phyloP scores from a whole-genome alignment of 139 green algal genomes.

The Coccomyxa sp. region DNA sequence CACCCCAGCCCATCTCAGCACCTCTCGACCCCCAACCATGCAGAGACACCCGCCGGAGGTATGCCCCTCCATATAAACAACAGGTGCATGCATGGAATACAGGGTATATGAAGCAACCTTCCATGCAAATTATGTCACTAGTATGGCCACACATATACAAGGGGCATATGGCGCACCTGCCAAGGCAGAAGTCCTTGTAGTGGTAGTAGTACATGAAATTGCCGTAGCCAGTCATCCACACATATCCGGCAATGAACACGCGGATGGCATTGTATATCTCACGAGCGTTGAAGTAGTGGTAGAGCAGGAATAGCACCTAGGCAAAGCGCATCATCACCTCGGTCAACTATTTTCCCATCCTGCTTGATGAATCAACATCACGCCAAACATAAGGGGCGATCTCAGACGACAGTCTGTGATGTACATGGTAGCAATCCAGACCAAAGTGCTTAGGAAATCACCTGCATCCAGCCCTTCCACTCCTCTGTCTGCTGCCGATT shows the following conservation, averaged over 20 bases:
- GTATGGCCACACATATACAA: too few species aligned
- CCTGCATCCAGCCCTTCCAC: slow-evolving; percentile 97
- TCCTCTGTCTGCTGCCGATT: slow-evolving; percentile 95
- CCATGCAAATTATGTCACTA: too few species aligned
- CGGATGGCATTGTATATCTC: slow-evolving; percentile 98
- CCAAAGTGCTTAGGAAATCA: slow-evolving; percentile 20
- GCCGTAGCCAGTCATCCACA: slow-evolving; percentile 97
- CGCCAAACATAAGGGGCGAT: not conserved
- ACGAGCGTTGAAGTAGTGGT: slow-evolving; percentile 91
- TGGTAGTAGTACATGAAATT: slow-evolving; percentile 98
- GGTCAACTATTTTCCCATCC: not conserved
- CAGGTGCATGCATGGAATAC: not conserved
- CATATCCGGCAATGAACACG: slow-evolving; percentile 94
- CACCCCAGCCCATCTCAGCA: not conserved
- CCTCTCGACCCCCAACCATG: not conserved
- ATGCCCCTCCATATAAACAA: not conserved
- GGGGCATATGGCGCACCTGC: slow-evolving; percentile 11
- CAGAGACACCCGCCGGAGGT: not conserved
- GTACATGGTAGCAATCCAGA: too few species aligned
- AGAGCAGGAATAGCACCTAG: slow-evolving; percentile 91
- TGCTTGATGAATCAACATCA: not conserved
- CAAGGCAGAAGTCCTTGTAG: slow-evolving; percentile 63
- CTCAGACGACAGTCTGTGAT: not conserved
- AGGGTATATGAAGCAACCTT: too few species aligned
- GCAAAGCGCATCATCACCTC: not conserved